Percentiles rank a stretch among this genome's conserved stretches.
Conservation (phyloP, 2,329 filamentous ascomycete genomes). For the Aspergillus fijiensis region DNA sequence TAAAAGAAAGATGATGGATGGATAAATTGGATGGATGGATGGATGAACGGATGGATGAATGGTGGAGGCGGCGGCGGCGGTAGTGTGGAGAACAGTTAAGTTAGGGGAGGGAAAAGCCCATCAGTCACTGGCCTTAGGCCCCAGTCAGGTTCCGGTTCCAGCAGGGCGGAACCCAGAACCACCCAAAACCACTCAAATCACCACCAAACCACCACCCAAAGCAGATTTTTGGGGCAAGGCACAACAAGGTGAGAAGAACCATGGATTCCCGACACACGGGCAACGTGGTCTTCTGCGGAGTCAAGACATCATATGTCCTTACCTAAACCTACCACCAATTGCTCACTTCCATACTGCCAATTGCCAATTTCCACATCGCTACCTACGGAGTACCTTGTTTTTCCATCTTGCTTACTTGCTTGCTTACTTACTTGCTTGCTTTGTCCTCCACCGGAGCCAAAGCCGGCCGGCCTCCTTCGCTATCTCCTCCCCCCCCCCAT, state of each 20-base stretch:
- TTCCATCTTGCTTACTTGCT: no score
- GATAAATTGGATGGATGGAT: not conserved
- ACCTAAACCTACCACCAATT: no score
- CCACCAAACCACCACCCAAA: not conserved
- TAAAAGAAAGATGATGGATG: conserved; percentile 4
- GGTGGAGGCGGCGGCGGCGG: conserved; percentile 5
- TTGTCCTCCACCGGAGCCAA: no score
- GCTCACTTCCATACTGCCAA: no score
- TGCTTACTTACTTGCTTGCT: no score
- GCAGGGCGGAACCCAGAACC: conserved; percentile 19
- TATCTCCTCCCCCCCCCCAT: not conserved
- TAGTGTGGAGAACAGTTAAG: conserved; percentile 8
- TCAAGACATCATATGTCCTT: no score
- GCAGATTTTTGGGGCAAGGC: not conserved
- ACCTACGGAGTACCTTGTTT: no score
- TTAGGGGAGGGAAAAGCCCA: conserved; percentile 1
- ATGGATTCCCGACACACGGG: not conserved
- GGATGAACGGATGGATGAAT: no score
- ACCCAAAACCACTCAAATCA: not conserved
- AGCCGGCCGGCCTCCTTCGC: not conserved
- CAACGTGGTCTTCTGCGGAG: not conserved
- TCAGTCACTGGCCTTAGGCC: conserved; percentile 11
- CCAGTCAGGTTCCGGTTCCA: conserved; percentile 22
- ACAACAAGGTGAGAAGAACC: not conserved
- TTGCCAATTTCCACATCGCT: no score